Base-by-base conservation (phyloP, 2,329 filamentous ascomycete species). In the Periconia sp. region DNA sequence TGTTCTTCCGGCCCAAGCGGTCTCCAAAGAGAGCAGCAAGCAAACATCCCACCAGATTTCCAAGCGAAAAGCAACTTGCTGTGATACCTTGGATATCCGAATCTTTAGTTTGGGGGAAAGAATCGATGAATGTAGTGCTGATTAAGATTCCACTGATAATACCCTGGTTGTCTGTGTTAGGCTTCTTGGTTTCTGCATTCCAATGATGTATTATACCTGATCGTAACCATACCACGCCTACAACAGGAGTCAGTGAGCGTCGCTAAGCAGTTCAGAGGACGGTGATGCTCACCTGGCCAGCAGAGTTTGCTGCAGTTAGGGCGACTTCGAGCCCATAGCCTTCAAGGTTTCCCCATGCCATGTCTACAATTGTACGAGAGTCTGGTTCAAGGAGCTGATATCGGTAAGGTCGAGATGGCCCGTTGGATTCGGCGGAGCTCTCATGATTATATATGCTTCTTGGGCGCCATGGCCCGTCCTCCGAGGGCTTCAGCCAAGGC, bases 21-120 rank as follows among this genome's bases (percentile, higher is more conserved):
- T 57, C 46, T 8, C 56, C 47, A 34, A 50, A 50, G 30, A 48
- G 23, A 25, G 49, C 49, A 13, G 54, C 54, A 18, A 48, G 32
- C 17, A 55, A 39, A 39, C 52, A 56, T 34, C 54, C 54, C 4
- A 43, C 49, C 15, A 57, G 37, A 22, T 54, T 49, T 15, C 56
- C 47, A 10, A 59, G 36, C 6, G 54, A 57, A 21, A 59, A 59
- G 37, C 50, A 57, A 26, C 55, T 59, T n/a, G 54, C 46, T 23
- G 54, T 57, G 23, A 57, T 59, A 7, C 54, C 55, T 28, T 59
- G 48, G 25, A 59, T 54, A 26, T 55, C 43, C 1, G 54, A 36
- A 19, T 50, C 39, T 18, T 42, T 51, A 19, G 54, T 57, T 32
- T 57, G 43, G 3, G 56, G 56, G 39, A 59, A 59, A 7, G 40